These are phyloP conservation scores for Clitopilus passeckerianus DNA, from an alignment of 768 basidiomycete genomes.

Conservation along the genomic window DNA sequence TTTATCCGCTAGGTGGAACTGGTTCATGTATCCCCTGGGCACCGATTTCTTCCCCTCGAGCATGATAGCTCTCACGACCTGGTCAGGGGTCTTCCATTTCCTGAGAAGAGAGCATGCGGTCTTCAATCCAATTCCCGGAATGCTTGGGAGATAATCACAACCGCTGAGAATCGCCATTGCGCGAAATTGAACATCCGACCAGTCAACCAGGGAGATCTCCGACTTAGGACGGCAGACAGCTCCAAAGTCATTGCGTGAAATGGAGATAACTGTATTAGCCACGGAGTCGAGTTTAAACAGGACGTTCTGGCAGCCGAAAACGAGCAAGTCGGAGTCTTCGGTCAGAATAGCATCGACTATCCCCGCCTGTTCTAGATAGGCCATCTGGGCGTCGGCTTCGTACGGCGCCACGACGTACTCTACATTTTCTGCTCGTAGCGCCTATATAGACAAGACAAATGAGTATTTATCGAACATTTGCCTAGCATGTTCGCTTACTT, in stretches of 20 bases:
- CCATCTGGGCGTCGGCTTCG: constrained; percentile 96
- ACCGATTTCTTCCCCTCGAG: constrained; percentile 84
- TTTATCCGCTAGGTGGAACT: constrained; percentile 80
- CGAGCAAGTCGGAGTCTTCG: constrained; percentile 96
- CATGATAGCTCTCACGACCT: constrained; percentile 68
- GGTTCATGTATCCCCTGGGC: constrained; percentile 68
- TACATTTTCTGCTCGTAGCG: constrained; percentile 75
- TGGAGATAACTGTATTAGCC: constrained; percentile 57
- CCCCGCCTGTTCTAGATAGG: constrained; percentile 81
- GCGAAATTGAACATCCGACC: constrained; percentile 88
- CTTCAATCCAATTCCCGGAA: constrained; percentile 90
- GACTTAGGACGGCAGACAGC: constrained; percentile 40
- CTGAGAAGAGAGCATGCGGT: constrained; percentile 81
- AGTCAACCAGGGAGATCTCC: constrained; percentile 76
- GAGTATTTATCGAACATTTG: too few relatives aligned
- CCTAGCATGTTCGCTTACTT: constrained; percentile 46
- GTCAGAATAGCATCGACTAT: constrained; percentile 90
- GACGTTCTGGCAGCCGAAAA: constrained; percentile 91
- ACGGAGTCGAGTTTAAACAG: constrained; percentile 88
- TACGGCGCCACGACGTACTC: constrained; percentile 94
- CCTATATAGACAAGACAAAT: too few relatives aligned
- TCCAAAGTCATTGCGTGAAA: constrained; percentile 66
- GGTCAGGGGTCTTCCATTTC: constrained; percentile 84
- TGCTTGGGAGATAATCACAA: constrained; percentile 89
- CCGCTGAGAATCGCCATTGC: constrained; percentile 92